A percentile compares a stretch with the other conserved stretches of the same genome.
These are phyloP conservation scores for Rhodotorula sp. DNA, from an alignment of 1,284 basidiomycete genomes.

Conservation along the genomic window DNA sequence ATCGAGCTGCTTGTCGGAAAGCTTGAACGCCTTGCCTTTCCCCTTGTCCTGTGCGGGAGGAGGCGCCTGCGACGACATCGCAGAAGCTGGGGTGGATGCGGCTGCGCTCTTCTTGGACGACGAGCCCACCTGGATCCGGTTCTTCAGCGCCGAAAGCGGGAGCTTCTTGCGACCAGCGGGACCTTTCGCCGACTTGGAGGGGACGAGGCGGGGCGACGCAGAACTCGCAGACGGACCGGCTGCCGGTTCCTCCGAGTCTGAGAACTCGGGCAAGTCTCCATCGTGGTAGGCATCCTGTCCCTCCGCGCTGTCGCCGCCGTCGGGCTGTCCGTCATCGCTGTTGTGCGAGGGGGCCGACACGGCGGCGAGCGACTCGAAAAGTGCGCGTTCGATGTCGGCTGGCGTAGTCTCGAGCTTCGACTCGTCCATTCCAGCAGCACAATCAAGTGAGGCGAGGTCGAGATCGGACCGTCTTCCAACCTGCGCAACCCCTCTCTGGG, in stretches of 20 bases:
- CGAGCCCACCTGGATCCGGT: constrained; percentile 7
- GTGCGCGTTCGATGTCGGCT: constrained; percentile 4
- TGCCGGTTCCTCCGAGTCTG: constrained; percentile 17
- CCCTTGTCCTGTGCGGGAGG: constrained; percentile 4
- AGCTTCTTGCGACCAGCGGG: constrained; percentile 19
- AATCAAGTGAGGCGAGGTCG: too few species aligned
- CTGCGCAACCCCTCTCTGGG: too few species aligned
- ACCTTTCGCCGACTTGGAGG: constrained; percentile 16
- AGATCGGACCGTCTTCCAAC: too few species aligned
- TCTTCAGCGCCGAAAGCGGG: constrained; percentile 24
- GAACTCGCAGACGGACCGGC: not conserved
- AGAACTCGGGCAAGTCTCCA: constrained; percentile 36
- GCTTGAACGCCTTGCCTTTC: constrained; percentile 27
- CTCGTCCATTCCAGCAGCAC: not conserved
- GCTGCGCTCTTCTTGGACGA: constrained; percentile 3
- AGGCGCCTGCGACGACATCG: not conserved
- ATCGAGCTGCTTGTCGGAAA: constrained; percentile 30
- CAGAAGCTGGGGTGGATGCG: not conserved
- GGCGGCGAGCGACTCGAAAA: constrained; percentile 13
- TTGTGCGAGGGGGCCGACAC: not conserved
- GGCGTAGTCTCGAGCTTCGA: constrained; percentile 8
- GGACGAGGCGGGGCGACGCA: constrained; percentile 1
- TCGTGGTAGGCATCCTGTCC: constrained; percentile 11
- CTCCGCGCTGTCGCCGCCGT: not conserved
- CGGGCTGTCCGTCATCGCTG: not conserved